These are phyloP conservation scores for Rhinocladiella similis DNA, from an alignment of 2,329 filamentous ascomycete species.

Conservation along the genomic window DNA sequence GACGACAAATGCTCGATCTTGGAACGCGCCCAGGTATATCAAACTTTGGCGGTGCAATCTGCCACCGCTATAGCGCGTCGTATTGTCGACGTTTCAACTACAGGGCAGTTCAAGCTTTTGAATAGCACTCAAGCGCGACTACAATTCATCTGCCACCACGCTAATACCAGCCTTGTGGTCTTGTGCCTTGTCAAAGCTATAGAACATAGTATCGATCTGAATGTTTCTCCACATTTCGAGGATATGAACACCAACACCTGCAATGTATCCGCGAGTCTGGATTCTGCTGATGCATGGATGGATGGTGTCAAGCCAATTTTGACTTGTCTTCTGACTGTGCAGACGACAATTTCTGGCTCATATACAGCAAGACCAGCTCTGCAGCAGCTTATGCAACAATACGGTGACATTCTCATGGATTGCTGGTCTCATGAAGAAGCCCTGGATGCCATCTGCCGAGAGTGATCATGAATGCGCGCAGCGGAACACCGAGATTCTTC, in stretches of 20 bases:
- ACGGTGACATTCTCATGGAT: conserved; percentile 19
- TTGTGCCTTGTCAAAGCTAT: conserved; percentile 15
- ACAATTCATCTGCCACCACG: conserved; percentile 19
- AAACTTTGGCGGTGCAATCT: conserved; percentile 10
- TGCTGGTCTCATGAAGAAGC: conserved; percentile 14
- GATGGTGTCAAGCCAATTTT: conserved; percentile 15
- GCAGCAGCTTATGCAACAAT: conserved; percentile 14
- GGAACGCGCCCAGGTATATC: conserved; percentile 5
- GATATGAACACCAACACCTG: not conserved
- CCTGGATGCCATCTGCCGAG: too few species aligned
- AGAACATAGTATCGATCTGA: conserved; percentile 17
- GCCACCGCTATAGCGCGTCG: conserved; percentile 13
- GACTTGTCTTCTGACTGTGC: conserved; percentile 14
- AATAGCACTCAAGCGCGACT: conserved; percentile 18
- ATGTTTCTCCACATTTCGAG: not conserved
- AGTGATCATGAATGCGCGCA: not conserved
- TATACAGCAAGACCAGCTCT: conserved; percentile 16
- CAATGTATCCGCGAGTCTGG: not conserved
- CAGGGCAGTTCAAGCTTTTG: conserved; percentile 16
- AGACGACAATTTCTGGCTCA: conserved; percentile 14
- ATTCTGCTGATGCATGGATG: conserved; percentile 7
- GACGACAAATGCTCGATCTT: conserved; percentile 1
- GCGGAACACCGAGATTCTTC: not conserved
- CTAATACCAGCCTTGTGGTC: conserved; percentile 16
- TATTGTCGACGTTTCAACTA: conserved; percentile 16